Conservation (phyloP, 1,284 basidiomycete genomes). For the Sphaerobolus stellatus region DNA sequence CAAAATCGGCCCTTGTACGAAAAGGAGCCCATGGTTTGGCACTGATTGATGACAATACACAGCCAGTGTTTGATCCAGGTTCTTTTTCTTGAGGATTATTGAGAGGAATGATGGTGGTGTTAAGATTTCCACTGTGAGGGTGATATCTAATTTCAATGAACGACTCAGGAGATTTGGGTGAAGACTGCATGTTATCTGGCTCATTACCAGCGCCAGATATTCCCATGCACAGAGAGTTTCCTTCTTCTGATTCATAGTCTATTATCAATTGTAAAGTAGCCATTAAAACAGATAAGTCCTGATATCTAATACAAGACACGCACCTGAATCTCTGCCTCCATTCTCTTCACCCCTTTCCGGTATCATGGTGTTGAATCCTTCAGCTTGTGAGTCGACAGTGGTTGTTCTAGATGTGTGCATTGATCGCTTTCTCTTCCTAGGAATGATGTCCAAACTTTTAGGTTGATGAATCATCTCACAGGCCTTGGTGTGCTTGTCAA, state of each 20-base stretch:
- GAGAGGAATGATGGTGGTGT: not conserved
- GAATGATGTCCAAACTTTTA: not conserved
- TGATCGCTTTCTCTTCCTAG: not conserved
- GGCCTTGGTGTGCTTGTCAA: not conserved
- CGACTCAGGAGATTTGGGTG: not conserved
- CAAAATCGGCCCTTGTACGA: slow-evolving; percentile 24
- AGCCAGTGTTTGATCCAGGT: not conserved
- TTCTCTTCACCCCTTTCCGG: not conserved
- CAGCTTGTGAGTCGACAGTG: not conserved
- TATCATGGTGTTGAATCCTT: not conserved
- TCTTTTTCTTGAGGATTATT: not conserved
- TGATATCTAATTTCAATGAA: not conserved
- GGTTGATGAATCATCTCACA: not conserved
- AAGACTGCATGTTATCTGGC: not conserved
- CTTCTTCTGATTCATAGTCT: not conserved
- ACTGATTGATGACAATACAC: not conserved
- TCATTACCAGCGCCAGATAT: not conserved
- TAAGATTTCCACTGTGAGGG: not conserved
- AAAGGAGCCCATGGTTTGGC: slow-evolving; percentile 28
- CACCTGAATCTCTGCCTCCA: not conserved
- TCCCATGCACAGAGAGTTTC: not conserved
- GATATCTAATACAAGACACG: not conserved
- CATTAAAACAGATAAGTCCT: not conserved
- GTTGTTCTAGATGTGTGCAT: not conserved
- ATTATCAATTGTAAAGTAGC: not conserved